Percentiles rank a stretch among this genome's conserved stretches.
Conservation (phyloP, 805 yeast species). For the Kluyveromyces nonfermentans region DNA sequence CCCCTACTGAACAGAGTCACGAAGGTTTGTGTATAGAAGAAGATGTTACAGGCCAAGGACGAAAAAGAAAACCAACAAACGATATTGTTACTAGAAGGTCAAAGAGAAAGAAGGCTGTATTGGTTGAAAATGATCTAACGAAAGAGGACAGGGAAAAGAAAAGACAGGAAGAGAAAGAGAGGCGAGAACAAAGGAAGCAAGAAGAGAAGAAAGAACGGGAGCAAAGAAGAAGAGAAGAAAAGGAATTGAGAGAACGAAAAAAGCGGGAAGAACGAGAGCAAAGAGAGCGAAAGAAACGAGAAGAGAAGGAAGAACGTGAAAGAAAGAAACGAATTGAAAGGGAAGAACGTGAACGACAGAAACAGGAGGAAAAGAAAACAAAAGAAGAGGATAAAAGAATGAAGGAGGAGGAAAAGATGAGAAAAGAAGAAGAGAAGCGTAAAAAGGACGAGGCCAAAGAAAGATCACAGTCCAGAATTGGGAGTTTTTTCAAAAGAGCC, state of each 20-base stretch:
- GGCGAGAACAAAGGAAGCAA: constrained; percentile 11
- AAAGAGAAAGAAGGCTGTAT: background rate
- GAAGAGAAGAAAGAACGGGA: constrained; percentile 26
- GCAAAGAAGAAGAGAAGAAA: constrained; percentile 28
- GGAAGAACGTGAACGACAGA: constrained; percentile 9
- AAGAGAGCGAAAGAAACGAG: constrained; percentile 16
- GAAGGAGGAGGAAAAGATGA: constrained; percentile 14
- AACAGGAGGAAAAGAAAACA: constrained; percentile 13
- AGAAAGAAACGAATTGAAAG: constrained; percentile 12
- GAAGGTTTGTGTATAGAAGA: too few species aligned
- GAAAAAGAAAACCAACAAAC: background rate
- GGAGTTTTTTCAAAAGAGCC: constrained; percentile 29
- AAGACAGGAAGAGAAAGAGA: constrained; percentile 7
- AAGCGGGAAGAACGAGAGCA: constrained; percentile 14
- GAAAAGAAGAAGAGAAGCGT: constrained; percentile 21
- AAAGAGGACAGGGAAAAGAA: constrained; percentile 9
- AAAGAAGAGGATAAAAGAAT: constrained; percentile 19
- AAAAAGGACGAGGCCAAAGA: constrained; percentile 27
- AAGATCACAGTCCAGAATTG: constrained; percentile 31
- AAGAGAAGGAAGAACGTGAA: constrained; percentile 14
- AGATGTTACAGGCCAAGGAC: background rate
- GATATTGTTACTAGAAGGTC: background rate
- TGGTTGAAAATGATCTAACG: background rate
- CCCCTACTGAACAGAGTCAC: background rate
- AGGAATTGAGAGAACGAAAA: constrained; percentile 13